Conservation (phyloP, 768 basidiomycete species). For the Crucibulum laeve region DNA sequence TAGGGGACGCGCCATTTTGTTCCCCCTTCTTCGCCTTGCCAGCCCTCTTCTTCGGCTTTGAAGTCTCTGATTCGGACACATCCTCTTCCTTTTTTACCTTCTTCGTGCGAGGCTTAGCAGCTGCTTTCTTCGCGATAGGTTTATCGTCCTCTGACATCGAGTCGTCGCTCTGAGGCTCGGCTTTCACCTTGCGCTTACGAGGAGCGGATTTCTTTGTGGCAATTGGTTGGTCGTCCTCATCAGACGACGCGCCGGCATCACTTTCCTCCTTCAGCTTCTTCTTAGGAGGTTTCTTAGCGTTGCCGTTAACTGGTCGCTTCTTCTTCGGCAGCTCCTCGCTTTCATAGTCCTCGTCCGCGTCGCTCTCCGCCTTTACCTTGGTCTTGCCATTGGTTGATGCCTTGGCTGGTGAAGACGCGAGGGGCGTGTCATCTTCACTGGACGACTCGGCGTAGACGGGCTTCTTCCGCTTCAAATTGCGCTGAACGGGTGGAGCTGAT, state of each 20-base stretch:
- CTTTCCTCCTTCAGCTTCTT: slow-evolving; percentile 61
- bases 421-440: slow-evolving; percentile 69
- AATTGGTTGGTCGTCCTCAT: slow-evolving; percentile 31
- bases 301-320: slow-evolving; percentile 41
- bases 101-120: slow-evolving; percentile 45
- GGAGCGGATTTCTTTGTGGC: slow-evolving; percentile 30
- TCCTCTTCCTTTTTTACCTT: slow-evolving; percentile 51
- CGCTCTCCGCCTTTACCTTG: slow-evolving; percentile 28
- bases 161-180: slow-evolving; percentile 38
- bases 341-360: slow-evolving; percentile 30
- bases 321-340: slow-evolving; percentile 42
- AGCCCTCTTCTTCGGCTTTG: slow-evolving; percentile 42
- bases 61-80: slow-evolving; percentile 33
- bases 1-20: slow-evolving; percentile 30
- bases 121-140: slow-evolving; percentile 36
- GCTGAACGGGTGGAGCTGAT: slow-evolving; percentile 31
- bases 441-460: slow-evolving; percentile 49
- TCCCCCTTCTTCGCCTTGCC: slow-evolving; percentile 36
- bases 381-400: slow-evolving; percentile 34
- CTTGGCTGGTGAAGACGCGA: slow-evolving; percentile 71
- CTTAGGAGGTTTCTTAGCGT: slow-evolving; percentile 48
- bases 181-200: slow-evolving; percentile 44
- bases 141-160: slow-evolving; percentile 35
- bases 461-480: slow-evolving; percentile 59
- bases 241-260: slow-evolving; percentile 26